A percentile compares a stretch with the other conserved stretches of the same genome.
Conservation (phyloP, 2,329 filamentous ascomycete genomes). For the Dactylonectria macrodidyma region DNA sequence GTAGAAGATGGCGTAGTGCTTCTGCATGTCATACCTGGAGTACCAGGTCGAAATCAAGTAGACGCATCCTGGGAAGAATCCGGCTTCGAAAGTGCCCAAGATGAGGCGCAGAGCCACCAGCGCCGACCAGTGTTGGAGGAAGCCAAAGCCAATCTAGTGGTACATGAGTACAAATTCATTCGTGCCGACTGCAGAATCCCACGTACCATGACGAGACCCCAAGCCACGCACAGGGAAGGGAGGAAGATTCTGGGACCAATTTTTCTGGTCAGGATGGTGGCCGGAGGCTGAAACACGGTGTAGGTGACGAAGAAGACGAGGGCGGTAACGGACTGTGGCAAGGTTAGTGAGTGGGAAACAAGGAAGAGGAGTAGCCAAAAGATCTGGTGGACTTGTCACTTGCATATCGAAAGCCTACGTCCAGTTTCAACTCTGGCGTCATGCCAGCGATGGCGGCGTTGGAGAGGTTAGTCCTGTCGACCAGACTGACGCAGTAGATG, state of each 20-base stretch:
- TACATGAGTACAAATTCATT: not conserved
- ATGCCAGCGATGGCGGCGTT: constrained; percentile 17
- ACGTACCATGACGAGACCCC: constrained; percentile 39
- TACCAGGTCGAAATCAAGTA: constrained; percentile 78
- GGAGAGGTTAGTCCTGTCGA: constrained; percentile 20
- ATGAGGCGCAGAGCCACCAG: constrained; percentile 29
- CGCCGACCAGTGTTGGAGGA: constrained; percentile 31
- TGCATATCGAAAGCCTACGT: constrained; percentile 15
- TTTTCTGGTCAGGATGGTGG: constrained; percentile 38
- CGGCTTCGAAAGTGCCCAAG: constrained; percentile 39
- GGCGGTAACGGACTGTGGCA: constrained; percentile 34
- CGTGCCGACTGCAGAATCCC: not conserved
- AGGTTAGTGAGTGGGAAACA: not conserved
- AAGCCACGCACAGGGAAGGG: constrained; percentile 36
- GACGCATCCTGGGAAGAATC: constrained; percentile 68
- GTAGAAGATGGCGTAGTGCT: constrained; percentile 60
- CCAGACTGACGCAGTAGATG: constrained; percentile 20
- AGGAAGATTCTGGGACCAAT: constrained; percentile 44
- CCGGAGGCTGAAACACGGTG: constrained; percentile 41
- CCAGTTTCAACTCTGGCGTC: constrained; percentile 8
- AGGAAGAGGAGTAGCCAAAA: not conserved
- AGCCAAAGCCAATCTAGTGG: constrained; percentile 27
- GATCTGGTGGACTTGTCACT: not conserved
- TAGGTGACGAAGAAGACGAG: constrained; percentile 45
- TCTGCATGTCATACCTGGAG: constrained; percentile 75